Base-by-base conservation (phyloP, 495 filamentous ascomycete species). In the Annulohypoxylon maeteangense region DNA sequence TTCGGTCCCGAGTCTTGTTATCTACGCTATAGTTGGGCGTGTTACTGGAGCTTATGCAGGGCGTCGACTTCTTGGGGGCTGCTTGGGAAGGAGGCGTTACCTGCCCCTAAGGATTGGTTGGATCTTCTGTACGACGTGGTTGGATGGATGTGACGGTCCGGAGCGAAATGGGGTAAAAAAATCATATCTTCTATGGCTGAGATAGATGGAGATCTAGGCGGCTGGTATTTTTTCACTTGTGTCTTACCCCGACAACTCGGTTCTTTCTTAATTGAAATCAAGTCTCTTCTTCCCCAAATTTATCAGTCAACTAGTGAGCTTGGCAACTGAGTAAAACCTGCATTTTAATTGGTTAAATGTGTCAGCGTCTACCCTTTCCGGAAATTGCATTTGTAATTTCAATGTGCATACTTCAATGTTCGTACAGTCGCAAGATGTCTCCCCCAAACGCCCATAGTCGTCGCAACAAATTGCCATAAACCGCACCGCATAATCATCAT, bases 1-100 rank as follows among this genome's bases (percentile, higher is more conserved):
- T 25, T 38, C 54, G 54, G 51, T 55, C 51, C 51, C 51, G 51
- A 55, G 11, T 51, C 47, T 51, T 16, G n/a, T 20, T 2, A 48
- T 23, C 18, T 48, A n/a, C 18, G 7, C 45, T 7, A 48, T 48
- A 10, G 16, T 16, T 22, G 42, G 16, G 42, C 11, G 16, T 16
- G 40, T 18, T 20, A 0, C 12, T 44, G n/a, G 40, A 44, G 45
- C 45, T 23, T 48, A 48, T 25, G 45, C 18, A 48, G 20, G 22
- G 20, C 7, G 20, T 44, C 4, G 40, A 20, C 40, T 6, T 20
- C 40, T 42, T 16, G 38, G n/a, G n/a, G n/a, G 38, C 38, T 29
- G 27, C 27, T 29, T 29, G 27, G 27, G 40, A 1, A 44, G 40
- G n/a, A 44, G 40, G 40, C 40, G 40, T 44, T 40, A 40, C 36